A percentile compares a stretch with the other conserved stretches of the same genome.
Conservation (phyloP, 2,329 filamentous ascomycete species). For the Cryphonectria radicalis region DNA sequence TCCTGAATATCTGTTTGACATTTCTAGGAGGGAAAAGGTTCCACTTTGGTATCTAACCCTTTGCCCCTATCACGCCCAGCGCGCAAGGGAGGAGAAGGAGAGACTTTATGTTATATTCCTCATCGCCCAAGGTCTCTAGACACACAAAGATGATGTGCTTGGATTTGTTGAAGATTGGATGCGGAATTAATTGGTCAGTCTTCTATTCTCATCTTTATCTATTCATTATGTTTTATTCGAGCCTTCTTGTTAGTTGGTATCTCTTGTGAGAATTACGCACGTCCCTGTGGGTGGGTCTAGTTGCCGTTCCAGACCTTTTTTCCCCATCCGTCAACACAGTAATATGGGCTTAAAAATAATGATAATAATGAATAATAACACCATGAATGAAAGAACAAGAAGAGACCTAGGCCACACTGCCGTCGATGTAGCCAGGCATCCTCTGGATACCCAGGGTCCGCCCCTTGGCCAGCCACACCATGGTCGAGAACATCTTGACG, state of each 20-base stretch:
- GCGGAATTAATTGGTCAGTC: background rate
- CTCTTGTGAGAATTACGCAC: background rate
- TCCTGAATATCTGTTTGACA: background rate
- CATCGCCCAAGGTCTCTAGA: too few species aligned
- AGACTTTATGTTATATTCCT: too few species aligned
- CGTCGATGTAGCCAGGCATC: conserved; percentile 51
- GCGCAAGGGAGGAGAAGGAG: background rate
- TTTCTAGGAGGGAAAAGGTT: background rate
- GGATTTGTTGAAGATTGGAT: too few species aligned
- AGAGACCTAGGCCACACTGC: conserved; percentile 49
- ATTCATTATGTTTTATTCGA: background rate
- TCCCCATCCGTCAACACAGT: background rate
- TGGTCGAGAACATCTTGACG: conserved; percentile 54
- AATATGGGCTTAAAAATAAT: background rate
- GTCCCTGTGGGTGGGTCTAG: background rate
- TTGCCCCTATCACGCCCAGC: background rate
- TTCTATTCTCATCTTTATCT: background rate
- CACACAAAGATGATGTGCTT: too few species aligned
- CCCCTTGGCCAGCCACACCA: conserved; percentile 57
- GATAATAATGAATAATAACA: background rate
- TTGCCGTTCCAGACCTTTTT: background rate
- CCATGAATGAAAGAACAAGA: background rate
- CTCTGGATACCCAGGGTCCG: conserved; percentile 52
- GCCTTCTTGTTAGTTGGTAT: background rate
- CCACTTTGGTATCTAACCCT: background rate